Percentiles rank a stretch among this genome's conserved stretches.
These are phyloP conservation scores for Boletus reticulatus DNA, from an alignment of 768 basidiomycete species.

Conservation along the genomic window DNA sequence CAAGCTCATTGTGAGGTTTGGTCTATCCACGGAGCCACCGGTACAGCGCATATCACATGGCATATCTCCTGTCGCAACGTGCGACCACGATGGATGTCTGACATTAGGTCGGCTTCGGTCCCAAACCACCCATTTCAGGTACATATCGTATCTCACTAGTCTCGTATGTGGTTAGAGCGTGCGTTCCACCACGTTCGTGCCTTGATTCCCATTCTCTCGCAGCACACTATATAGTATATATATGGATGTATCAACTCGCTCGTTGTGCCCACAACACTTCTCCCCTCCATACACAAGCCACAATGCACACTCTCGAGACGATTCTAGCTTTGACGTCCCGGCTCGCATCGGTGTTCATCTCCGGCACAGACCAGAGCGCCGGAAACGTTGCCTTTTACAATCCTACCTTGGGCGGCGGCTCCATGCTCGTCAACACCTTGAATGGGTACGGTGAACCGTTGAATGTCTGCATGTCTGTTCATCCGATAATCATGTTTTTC, in stretches of 20 bases:
- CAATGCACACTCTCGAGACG: conserved; percentile 6
- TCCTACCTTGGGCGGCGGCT: conserved; percentile 39
- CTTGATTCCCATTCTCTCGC: background rate
- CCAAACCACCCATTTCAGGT: background rate
- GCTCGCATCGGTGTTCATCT: conserved; percentile 2
- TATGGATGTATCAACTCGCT: too few relatives aligned
- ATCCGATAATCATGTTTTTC: background rate
- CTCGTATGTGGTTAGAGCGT: background rate
- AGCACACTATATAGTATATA: background rate
- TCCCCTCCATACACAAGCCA: background rate
- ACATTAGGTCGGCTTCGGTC: background rate
- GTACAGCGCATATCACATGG: too few relatives aligned
- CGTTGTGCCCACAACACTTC: background rate
- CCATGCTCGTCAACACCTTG: conserved; percentile 40
- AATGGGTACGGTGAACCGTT: conserved; percentile 42
- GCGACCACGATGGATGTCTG: background rate
- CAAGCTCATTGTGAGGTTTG: background rate
- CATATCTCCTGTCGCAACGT: too few relatives aligned
- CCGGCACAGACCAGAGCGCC: background rate
- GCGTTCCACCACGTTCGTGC: background rate
- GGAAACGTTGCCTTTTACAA: conserved; percentile 31
- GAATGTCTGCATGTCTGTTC: conserved; percentile 33
- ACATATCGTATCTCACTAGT: background rate
- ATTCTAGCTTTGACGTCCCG: background rate
- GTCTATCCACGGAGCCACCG: background rate